These are phyloP conservation scores for Binderoboletus segoi DNA, from an alignment of 1,284 basidiomycete species.

Conservation along the genomic window DNA sequence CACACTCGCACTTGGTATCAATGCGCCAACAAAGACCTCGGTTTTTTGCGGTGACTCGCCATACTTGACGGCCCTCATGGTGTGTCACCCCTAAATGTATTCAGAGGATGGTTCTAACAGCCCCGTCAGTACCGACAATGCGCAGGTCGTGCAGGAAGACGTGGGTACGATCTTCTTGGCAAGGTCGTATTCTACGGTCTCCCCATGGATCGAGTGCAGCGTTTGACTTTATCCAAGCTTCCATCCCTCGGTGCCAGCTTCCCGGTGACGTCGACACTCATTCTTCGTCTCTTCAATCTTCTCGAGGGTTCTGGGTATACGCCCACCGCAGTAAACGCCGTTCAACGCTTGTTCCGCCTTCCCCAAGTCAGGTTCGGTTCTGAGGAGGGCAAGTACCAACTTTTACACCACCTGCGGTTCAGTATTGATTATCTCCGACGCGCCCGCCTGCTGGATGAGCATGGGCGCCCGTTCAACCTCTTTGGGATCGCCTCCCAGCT, in stretches of 20 bases:
- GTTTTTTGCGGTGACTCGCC: conserved; percentile 73
- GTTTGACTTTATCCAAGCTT: conserved; percentile 62
- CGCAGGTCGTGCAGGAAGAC: conserved; percentile 66
- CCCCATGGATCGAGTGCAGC: conserved; percentile 60
- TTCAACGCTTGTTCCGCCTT: conserved; percentile 55
- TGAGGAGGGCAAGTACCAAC: conserved; percentile 52
- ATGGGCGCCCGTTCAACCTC: conserved; percentile 61
- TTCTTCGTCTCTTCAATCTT: conserved; percentile 63
- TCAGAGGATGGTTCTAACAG: conserved; percentile 1
- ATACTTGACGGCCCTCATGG: conserved; percentile 64
- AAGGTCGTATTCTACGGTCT: conserved; percentile 74
- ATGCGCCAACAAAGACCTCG: conserved; percentile 66
- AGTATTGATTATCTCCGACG: conserved; percentile 70
- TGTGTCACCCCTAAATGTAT: conserved; percentile 28
- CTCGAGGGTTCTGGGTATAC: conserved; percentile 60
- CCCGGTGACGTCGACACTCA: conserved; percentile 66
- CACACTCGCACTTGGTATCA: conserved; percentile 73
- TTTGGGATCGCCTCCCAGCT: conserved; percentile 59
- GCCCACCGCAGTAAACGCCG: conserved; percentile 48
- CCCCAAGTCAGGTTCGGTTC: conserved; percentile 61
- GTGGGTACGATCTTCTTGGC: conserved; percentile 69
- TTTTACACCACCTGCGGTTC: conserved; percentile 69
- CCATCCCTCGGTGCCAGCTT: conserved; percentile 66
- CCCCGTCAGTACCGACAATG: conserved; percentile 64
- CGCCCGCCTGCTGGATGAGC: conserved; percentile 49